Evolutionary conservation across 2,329 filamentous ascomycete genomes (phyloP), one percentile per base, ranked within the genome.

Genomic region (Fusarium tricinctum): DNA sequence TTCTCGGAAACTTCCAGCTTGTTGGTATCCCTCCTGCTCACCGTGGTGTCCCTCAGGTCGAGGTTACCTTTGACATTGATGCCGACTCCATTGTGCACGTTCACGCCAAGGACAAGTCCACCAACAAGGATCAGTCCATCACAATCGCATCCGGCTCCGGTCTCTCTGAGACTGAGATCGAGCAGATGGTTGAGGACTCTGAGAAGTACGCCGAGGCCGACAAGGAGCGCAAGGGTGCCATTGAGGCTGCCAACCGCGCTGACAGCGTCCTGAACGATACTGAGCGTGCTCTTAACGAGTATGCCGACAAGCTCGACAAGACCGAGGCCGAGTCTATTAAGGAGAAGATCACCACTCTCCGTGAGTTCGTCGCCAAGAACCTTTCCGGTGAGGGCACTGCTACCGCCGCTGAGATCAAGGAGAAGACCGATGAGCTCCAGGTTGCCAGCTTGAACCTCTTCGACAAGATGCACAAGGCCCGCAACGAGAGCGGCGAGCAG

Each of bases 381-480:
- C 95, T 97, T 86, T 89, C 93, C 76, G 95, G 95, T 70, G 96
- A 99, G 86, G 90, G 91, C 77, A 89, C 85, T 68, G 89, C 92
- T 77, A 97, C 93, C 65, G 92, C 94, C 51, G 92, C 92, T 71
- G 92, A 98, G 83, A 91, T 99, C 83, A 98, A 98, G 92, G 89
- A 93, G 85, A 97, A 97, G 93, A 97, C 93, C 76, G 96, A 98
- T 73, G 95, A 97, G 83, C 92, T 99, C 79, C 96, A 98, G 86
- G 92, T 92, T 81, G 93, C 95, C 74, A 95, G 92, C 83, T 86
- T 99, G 84, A 97, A 92, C 84, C 90, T 98, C 78, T 98, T 99
- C 82, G 96, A 98, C 86, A 97, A 98, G 92, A 97, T 99, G 93
- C 95, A 99, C 92, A 97, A 97, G 88, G 93, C 95, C 74, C 91